Percentiles rank a stretch among this genome's conserved stretches.
Conservation (phyloP, 371 early-diverging fungal species). For the Batrachochytrium dendrobatidis region DNA sequence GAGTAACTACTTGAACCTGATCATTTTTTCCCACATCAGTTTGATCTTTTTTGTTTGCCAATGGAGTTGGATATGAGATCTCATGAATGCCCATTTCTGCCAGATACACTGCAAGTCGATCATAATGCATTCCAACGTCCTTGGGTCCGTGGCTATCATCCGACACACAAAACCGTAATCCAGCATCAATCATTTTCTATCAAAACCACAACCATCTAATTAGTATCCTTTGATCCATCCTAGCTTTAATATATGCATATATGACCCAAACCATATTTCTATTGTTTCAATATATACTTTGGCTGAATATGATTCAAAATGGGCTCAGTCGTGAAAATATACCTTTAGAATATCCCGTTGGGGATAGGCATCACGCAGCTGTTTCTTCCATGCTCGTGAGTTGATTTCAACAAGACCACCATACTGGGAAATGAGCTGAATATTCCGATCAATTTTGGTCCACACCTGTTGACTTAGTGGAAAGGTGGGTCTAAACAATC, state of each 20-base stretch:
- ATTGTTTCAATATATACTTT: neutral
- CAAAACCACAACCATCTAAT: neutral
- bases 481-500: slow-evolving; percentile 62
- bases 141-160: slow-evolving; percentile 90
- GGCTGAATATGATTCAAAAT: neutral
- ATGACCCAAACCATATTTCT: neutral
- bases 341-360: slow-evolving; percentile 70
- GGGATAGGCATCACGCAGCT: slow-evolving; percentile 79
- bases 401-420: slow-evolving; percentile 92
- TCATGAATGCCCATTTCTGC: slow-evolving; percentile 37
- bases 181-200: slow-evolving; percentile 54
- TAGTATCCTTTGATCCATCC: no score
- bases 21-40: no score
- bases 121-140: slow-evolving; percentile 80
- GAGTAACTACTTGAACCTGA: no score
- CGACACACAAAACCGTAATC: slow-evolving; percentile 73
- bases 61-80: slow-evolving; percentile 22
- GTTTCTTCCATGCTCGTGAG: slow-evolving; percentile 85
- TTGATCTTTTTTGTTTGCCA: no score
- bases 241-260: no score
- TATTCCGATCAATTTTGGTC: slow-evolving; percentile 66
- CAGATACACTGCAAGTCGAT: slow-evolving; percentile 48
- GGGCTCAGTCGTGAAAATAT: neutral
- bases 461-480: slow-evolving; percentile 39
- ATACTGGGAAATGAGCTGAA: slow-evolving; percentile 66